Base-by-base conservation (phyloP, 805 yeast species). In the Wickerhamia fluorescens region DNA sequence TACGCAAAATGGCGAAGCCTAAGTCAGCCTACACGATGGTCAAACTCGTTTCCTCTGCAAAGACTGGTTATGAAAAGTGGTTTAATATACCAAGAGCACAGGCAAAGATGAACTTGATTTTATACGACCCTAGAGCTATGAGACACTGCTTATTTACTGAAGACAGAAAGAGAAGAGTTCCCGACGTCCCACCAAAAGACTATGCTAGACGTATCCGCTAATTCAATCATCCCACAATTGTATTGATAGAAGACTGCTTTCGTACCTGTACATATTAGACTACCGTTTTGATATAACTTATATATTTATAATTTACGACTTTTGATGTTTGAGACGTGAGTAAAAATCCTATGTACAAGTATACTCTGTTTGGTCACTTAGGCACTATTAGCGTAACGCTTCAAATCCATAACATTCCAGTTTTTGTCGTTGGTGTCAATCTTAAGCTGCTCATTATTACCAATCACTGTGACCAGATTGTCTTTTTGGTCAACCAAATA, bases 81-180 rank as follows among this genome's bases (percentile, higher is more conserved):
- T 73, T 87, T 41, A 66, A 76, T 29, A 73, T 88, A 26, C 92
- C 87, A 28, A 78, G 96, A 63, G 76, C 83, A 30, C 76, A 94
- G 3, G 83, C 84, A 27, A 66, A 74, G 33, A 77, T 89, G 38
- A 76, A 75, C 27, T 92, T 86, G 49, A 79, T 88, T 14, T 39
- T 44, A 25, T 42, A 45, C 37, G 51, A 49, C 33, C 52, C 55
- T 18, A 41, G 61, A 36, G 96, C 85, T 7, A 77, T 82, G 57
- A 77, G 95, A 56, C 96, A 87, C 62, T 95, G 92, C 29, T 65
- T 89, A 36, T 89, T 92, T 64, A 75, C 77, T 17, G 98, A 89
- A 54, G 73, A 81, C 30, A 84, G 83, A 55, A 86, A 85, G 68
- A 75, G 98, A 56, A 86, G 82, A 56, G 72, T 78, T 9, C 75